A percentile compares a stretch with the other conserved stretches of the same genome.
phyloP scores from a whole-genome alignment of 768 basidiomycete genomes.

The Coprinopsis strossmayeri region DNA sequence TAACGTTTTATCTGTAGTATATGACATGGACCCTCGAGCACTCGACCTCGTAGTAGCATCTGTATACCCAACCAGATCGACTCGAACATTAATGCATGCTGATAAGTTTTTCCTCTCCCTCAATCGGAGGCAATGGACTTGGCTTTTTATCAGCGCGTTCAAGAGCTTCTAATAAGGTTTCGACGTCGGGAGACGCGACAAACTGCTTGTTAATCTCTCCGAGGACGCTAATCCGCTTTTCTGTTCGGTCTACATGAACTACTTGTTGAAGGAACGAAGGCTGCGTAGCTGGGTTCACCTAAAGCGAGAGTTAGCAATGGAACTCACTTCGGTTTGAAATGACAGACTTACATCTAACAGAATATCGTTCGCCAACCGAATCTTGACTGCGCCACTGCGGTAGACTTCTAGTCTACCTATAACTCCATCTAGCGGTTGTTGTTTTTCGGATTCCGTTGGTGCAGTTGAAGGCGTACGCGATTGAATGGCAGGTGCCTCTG shows the following conservation, averaged over 20 bases:
- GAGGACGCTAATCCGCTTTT: constrained; percentile 60
- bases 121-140: constrained; percentile 18
- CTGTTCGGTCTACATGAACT: constrained; percentile 56
- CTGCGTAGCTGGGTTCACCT: constrained; percentile 80
- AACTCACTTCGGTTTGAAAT: too few species aligned
- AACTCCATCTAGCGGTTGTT: constrained; percentile 55
- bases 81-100: constrained; percentile 50
- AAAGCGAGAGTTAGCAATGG: background rate
- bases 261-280: constrained; percentile 88
- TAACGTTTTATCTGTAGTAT: too few species aligned
- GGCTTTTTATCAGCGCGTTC: constrained; percentile 38
- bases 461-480: constrained; percentile 1
- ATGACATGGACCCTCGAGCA: too few species aligned
- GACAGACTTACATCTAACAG: constrained; percentile 66
- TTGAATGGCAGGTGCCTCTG: constrained; percentile 18
- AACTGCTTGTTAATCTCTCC: constrained; percentile 88
- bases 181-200: constrained; percentile 78
- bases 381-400: constrained; percentile 79
- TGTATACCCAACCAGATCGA: too few species aligned
- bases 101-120: constrained; percentile 43
- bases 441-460: constrained; percentile 24
- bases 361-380: constrained; percentile 76
- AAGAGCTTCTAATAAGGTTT: constrained; percentile 63
- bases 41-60: too few species aligned
- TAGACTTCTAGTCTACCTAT: constrained; percentile 85